Base-by-base conservation (phyloP, 139 green algal genomes). In the Haematococcus lacustris region DNA sequence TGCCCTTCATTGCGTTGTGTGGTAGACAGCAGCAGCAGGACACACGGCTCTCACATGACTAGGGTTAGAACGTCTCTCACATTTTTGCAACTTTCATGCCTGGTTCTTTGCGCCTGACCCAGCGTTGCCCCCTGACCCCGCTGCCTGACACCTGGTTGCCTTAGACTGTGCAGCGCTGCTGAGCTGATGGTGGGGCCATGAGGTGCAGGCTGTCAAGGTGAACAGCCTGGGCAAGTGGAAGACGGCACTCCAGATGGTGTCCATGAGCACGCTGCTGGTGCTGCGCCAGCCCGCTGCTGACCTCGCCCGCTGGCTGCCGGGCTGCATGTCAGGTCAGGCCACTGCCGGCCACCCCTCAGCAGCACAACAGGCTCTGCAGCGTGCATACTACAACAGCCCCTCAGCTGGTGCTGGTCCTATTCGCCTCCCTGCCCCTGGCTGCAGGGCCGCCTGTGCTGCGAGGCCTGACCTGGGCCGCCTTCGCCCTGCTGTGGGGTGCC, bases 181-280 rank as follows among this genome's bases (percentile, higher is more conserved):
- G n/a, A n/a, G n/a, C n/a, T n/a, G n/a, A n/a, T n/a, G n/a, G n/a
- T n/a, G n/a, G n/a, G n/a, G n/a, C n/a, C n/a, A n/a, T n/a, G n/a
- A n/a, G n/a, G 35, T n/a, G 30, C 77, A 88, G 84, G 84, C 86
- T 17, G 84, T 97, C 30, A 91, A 91, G 32, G 92, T 97, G 2
- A 96, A 91, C 85, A 84, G 62, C 38, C 70, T 93, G 32, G 92
- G 92, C 34, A 97, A 97, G 78, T 93, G 79, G 83, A 97, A 97
- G 81, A 97, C 91, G 1, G 83, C 85, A 0, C 73, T 86, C 40
- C 83, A 88, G 80, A 86, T 91, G 88, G 80, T 85, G 34, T 82
- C 81, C 32, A 92, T 93, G 82, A 79, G 71, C 0, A 37, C 81
- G 65, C 80, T 96, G 68, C 81, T 96, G 61, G 64, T 89, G 33